phyloP scores from a whole-genome alignment of 306 rosid genomes.

The Canavalia gladiata region DNA sequence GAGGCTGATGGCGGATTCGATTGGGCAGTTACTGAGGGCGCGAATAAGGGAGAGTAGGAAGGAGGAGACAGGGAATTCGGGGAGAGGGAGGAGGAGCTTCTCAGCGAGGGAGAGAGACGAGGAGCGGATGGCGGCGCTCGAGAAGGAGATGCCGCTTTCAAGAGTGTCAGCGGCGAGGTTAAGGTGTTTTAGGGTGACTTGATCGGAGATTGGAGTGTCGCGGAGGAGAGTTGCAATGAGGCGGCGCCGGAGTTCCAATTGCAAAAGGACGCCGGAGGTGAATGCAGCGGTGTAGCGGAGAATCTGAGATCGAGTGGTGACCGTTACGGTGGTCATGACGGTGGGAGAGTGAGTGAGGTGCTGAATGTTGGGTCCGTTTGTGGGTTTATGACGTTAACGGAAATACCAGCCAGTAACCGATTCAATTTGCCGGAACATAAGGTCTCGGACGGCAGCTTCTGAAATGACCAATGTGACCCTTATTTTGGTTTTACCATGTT shows the following conservation, averaged over 20 bases:
- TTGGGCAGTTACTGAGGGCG: slow-evolving; percentile 56
- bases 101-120: slow-evolving; percentile 73
- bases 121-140: slow-evolving; percentile 53
- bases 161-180: slow-evolving; percentile 67
- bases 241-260: slow-evolving; percentile 62
- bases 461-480: slow-evolving; percentile 43
- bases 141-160: slow-evolving; percentile 63
- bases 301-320: slow-evolving; percentile 61
- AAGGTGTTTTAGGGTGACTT: slow-evolving; percentile 56
- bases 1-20: slow-evolving; percentile 62
- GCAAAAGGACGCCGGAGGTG: slow-evolving; percentile 56
- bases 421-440: slow-evolving; percentile 45
- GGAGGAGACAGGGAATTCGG: slow-evolving; percentile 59
- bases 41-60: slow-evolving; percentile 72
- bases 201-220: slow-evolving; percentile 41
- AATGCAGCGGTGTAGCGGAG: slow-evolving; percentile 64
- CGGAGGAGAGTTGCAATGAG: slow-evolving; percentile 57
- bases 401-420: slow-evolving; percentile 44
- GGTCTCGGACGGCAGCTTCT: slow-evolving; percentile 56
- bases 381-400: slow-evolving; percentile 47
- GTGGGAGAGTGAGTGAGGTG: slow-evolving; percentile 26
- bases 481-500: neutral
- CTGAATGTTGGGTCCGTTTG: neutral
- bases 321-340: slow-evolving; percentile 45
- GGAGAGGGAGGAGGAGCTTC: slow-evolving; percentile 69